A percentile compares a stretch with the other conserved stretches of the same genome.
phyloP scores from a whole-genome alignment of 106 monocot species.

The Dendrobium officinale region DNA sequence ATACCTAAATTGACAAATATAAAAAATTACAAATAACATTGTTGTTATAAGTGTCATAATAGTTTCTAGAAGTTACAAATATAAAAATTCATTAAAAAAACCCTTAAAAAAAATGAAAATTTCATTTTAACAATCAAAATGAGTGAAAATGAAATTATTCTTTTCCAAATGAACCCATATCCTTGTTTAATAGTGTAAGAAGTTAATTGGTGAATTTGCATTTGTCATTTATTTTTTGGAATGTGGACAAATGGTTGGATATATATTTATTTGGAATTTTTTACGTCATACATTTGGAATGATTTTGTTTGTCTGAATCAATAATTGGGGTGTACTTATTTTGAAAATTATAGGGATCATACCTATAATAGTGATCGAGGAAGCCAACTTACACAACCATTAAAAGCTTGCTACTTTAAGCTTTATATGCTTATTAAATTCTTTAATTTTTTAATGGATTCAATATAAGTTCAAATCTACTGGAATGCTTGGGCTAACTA shows the following conservation, averaged over 20 bases:
- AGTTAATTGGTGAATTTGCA: background rate
- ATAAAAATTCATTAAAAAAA: no score
- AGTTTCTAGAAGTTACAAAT: no score
- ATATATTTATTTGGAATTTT: background rate
- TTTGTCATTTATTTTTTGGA: background rate
- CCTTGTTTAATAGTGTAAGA: background rate
- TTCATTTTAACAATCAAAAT: no score
- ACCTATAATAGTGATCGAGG: constrained; percentile 37
- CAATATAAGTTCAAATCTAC: background rate
- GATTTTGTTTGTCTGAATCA: background rate
- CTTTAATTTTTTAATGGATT: background rate
- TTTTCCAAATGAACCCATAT: background rate
- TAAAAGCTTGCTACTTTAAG: constrained; percentile 26
- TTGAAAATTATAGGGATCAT: constrained; percentile 27
- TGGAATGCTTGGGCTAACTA: background rate
- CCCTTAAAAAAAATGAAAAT: no score
- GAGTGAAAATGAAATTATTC: background rate
- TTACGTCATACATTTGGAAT: background rate
- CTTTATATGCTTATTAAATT: constrained; percentile 23
- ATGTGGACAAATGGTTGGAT: background rate
- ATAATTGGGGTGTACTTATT: background rate
- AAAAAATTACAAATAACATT: no score
- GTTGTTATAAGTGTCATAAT: no score
- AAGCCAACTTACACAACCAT: constrained; percentile 21
- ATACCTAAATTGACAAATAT: no score